A percentile compares a stretch with the other conserved stretches of the same genome.
These are phyloP conservation scores for Tolypocladium endophyticum DNA, from an alignment of 2,329 filamentous ascomycete species.

Conservation along the genomic window DNA sequence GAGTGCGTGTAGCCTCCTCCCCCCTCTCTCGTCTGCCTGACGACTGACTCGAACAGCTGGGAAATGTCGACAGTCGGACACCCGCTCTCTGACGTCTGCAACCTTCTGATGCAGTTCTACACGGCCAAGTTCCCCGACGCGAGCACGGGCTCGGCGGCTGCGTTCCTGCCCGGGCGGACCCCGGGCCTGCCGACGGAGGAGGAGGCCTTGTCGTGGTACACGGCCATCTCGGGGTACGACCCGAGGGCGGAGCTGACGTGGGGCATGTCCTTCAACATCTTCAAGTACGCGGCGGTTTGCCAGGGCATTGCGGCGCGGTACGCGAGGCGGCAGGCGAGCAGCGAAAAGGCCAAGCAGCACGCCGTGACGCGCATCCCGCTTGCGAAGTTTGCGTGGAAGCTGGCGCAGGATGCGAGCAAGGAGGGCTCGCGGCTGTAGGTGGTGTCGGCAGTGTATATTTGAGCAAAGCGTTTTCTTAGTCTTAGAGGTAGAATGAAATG, in stretches of 20 bases:
- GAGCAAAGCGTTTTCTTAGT: background rate
- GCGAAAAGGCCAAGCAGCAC: constrained; percentile 66
- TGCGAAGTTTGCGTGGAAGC: constrained; percentile 68
- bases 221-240: constrained; percentile 55
- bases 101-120: constrained; percentile 46
- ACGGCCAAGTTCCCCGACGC: constrained; percentile 16
- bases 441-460: background rate
- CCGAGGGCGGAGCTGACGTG: constrained; percentile 48
- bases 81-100: constrained; percentile 81
- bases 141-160: constrained; percentile 20
- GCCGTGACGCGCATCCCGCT: constrained; percentile 58
- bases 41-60: constrained; percentile 45
- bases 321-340: constrained; percentile 81
- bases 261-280: constrained; percentile 53
- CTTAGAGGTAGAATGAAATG: background rate
- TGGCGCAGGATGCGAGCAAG: constrained; percentile 41
- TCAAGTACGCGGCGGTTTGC: constrained; percentile 50
- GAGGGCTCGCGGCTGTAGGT: constrained; percentile 16
- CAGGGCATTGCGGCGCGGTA: constrained; percentile 90
- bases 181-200: constrained; percentile 47
- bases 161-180: constrained; percentile 52
- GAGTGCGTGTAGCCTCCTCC: constrained; percentile 43
- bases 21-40: background rate
- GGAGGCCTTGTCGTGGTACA: constrained; percentile 31
- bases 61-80: constrained; percentile 99